These are phyloP conservation scores for Aspergillus quadricinctus DNA, from an alignment of 2,329 filamentous ascomycete species.

Conservation along the genomic window DNA sequence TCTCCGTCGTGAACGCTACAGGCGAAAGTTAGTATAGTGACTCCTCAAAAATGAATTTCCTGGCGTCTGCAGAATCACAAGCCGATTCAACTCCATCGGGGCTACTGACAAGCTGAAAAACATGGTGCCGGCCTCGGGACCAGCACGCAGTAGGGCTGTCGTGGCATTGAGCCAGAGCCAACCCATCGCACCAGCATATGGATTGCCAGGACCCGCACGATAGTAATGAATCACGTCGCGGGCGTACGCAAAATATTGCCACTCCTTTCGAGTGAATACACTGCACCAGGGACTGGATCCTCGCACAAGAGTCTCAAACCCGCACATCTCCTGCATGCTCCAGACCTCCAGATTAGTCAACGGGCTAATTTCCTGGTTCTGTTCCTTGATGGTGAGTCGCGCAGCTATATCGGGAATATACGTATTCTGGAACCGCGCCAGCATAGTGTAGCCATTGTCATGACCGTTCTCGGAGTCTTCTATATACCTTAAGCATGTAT, in stretches of 20 bases:
- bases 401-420: slow-evolving; percentile 47
- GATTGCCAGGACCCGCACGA: slow-evolving; percentile 54
- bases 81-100: not conserved
- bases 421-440: slow-evolving; percentile 43
- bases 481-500: slow-evolving; percentile 39
- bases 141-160: slow-evolving; percentile 43
- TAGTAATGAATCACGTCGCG: slow-evolving; percentile 57
- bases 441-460: slow-evolving; percentile 47
- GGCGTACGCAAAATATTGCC: slow-evolving; percentile 55
- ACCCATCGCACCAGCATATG: slow-evolving; percentile 52
- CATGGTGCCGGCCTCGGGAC: slow-evolving; percentile 43
- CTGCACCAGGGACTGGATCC: slow-evolving; percentile 55
- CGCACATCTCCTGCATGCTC: slow-evolving; percentile 60
- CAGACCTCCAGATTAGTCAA: slow-evolving; percentile 50
- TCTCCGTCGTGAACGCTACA: slow-evolving; percentile 54
- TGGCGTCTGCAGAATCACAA: not conserved
- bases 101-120: slow-evolving; percentile 55
- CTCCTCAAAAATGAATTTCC: not conserved
- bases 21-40: too few species aligned
- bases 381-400: slow-evolving; percentile 32
- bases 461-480: slow-evolving; percentile 43
- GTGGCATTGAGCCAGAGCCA: slow-evolving; percentile 58
- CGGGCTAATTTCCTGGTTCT: slow-evolving; percentile 32
- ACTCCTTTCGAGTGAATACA: slow-evolving; percentile 52
- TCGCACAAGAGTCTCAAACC: slow-evolving; percentile 53